Base-by-base conservation (phyloP, 78 protist genomes). In the Dictyostelium purpureum region DNA sequence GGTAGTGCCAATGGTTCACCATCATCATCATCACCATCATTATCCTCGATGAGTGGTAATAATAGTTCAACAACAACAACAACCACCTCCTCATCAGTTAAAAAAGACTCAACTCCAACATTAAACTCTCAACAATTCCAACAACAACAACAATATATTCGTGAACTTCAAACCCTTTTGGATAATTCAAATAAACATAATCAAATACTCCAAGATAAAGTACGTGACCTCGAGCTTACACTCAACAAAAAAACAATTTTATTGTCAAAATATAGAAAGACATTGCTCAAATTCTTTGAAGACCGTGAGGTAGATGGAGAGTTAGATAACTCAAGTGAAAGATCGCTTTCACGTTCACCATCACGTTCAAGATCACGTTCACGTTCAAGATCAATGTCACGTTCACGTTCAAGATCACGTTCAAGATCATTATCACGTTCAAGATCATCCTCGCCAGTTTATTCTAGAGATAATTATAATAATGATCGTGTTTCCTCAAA, bases 271-370 rank as follows among this genome's bases (percentile, higher is more conserved):
- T 85, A 85, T 45, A 70, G 75, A 85, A 85, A 85, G 14, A 65
- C 92, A 26, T 67, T 81, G 38, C 28, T 81, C 38, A 67, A 85
- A 52, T 35, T 85, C 18, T 85, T 85, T 75, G 92, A 85, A 33
- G 73, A 70, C 1, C 45, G 66, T 38, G 80, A 43, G 61, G 47
- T 38, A 33, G 82, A 38, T 4, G 28, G 28, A 7, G 92, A 85
- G 1, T 51, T 45, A 24, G 56, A 24, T 6, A 45, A 31, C 12
- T 75, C 66, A 11, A 33, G 77, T 49, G 45, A 73, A 70, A 57
- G 77, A 66, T 51, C 71, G 6, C n/a, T 74, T 49, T 35, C 81
- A 1, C 56, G 78, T 61, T 85, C 82, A 42, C 28, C 65, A 18
- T 56, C 82, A 31, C 92, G 63, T 43, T 73, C 92, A 42, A 52